Conservation (phyloP, 2,329 filamentous ascomycete genomes). For the Arachnomyces sp. region DNA sequence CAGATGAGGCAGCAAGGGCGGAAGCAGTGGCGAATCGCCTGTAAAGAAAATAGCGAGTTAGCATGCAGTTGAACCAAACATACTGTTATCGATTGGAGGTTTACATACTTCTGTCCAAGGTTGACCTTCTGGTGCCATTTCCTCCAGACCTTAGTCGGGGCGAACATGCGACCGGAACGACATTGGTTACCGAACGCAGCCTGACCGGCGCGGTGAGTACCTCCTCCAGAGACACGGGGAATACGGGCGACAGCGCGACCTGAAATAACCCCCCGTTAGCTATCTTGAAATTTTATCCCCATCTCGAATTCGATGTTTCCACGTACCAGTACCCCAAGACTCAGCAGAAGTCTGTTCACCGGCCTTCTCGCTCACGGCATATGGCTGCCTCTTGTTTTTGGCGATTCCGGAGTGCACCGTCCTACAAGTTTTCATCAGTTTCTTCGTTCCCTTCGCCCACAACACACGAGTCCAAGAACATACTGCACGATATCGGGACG, state of each 20-base stretch:
- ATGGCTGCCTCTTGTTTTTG: slow-evolving; percentile 99
- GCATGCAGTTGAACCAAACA: slow-evolving; percentile 4
- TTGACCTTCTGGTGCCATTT: slow-evolving; percentile 99
- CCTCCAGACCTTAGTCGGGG: slow-evolving; percentile 99
- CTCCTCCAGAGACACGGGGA: slow-evolving; percentile 99
- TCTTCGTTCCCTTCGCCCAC: slow-evolving; percentile 10
- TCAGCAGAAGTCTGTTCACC: slow-evolving; percentile 99
- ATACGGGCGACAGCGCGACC: slow-evolving; percentile 99
- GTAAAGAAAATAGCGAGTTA: slow-evolving; percentile 10
- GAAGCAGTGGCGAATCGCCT: slow-evolving; percentile 97
- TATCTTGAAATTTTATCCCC: slow-evolving; percentile 6
- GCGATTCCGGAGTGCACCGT: slow-evolving; percentile 94
- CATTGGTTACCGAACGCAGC: slow-evolving; percentile 99
- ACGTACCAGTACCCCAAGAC: slow-evolving; percentile 98
- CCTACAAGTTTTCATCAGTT: slow-evolving; percentile 38
- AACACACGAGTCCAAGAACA: slow-evolving; percentile 27
- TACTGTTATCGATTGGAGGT: slow-evolving; percentile 1
- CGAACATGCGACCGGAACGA: slow-evolving; percentile 99
- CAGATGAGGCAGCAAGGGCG: slow-evolving; percentile 91
- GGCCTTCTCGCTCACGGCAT: slow-evolving; percentile 99
- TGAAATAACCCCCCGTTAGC: slow-evolving; percentile 31
- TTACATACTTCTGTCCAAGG: slow-evolving; percentile 82
- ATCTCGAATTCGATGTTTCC: slow-evolving; percentile 19
- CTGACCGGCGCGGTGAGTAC: slow-evolving; percentile 99
- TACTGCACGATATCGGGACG: slow-evolving; percentile 98